phyloP scores from a whole-genome alignment of 805 yeast species.

The Lipomyces kockii region DNA sequence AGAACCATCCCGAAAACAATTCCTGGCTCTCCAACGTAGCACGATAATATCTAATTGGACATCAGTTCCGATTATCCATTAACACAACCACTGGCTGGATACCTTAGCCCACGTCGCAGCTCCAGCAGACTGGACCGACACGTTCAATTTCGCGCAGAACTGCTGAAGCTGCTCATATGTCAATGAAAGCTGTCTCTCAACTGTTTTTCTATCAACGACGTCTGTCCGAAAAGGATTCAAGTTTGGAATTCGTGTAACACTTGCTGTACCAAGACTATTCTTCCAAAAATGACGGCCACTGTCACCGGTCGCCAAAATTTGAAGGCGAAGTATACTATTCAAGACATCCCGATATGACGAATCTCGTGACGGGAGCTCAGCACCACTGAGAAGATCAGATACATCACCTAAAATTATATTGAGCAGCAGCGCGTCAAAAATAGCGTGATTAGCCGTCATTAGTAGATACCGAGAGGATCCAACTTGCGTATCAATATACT shows the following conservation, averaged over 20 bases:
- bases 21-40: conserved; percentile 33
- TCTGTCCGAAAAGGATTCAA: conserved; percentile 13
- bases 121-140: conserved; percentile 31
- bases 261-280: conserved; percentile 10
- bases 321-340: conserved; percentile 15
- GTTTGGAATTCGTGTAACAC: conserved; percentile 29
- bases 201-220: neutral
- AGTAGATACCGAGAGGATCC: conserved; percentile 14
- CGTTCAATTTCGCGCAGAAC: neutral
- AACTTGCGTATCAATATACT: conserved; percentile 7
- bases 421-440: conserved; percentile 34
- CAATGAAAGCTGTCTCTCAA: neutral
- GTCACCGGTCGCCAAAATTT: neutral
- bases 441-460: conserved; percentile 34
- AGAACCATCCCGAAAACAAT: conserved; percentile 34
- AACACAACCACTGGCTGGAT: neutral
- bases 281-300: conserved; percentile 24
- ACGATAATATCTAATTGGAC: conserved; percentile 15
- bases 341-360: conserved; percentile 6
- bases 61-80: neutral
- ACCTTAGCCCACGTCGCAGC: conserved; percentile 36
- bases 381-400: neutral
- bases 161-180: conserved; percentile 2
- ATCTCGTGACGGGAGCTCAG: neutral
- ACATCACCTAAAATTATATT: conserved; percentile 17